A percentile compares a stretch with the other conserved stretches of the same genome.
These are phyloP conservation scores for Chaetomium olivaceum DNA, from an alignment of 2,329 filamentous ascomycete genomes.

Conservation along the genomic window DNA sequence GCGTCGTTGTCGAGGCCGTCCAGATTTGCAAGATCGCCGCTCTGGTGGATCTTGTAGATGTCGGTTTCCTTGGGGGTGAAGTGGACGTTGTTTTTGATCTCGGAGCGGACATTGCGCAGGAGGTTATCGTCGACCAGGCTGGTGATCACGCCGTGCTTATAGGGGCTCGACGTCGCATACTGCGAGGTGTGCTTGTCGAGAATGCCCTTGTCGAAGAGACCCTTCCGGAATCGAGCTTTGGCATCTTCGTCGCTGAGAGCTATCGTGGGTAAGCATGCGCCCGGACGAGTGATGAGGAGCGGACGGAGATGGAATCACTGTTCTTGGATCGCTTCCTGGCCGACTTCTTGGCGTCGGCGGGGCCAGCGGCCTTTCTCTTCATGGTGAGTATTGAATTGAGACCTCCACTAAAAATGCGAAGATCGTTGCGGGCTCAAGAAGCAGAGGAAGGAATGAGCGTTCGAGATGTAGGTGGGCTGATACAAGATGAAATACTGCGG, in stretches of 20 bases:
- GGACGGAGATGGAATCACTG: conserved; percentile 36
- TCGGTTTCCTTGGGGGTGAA: conserved; percentile 99
- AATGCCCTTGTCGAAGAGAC: conserved; percentile 62
- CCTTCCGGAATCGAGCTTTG: conserved; percentile 62
- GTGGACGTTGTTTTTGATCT: conserved; percentile 86
- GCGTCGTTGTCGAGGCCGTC: conserved; percentile 89
- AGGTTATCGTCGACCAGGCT: conserved; percentile 77
- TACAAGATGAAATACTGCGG: conserved; percentile 27
- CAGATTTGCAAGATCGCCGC: conserved; percentile 93
- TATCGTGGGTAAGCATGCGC: conserved; percentile 33
- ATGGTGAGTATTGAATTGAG: conserved; percentile 42
- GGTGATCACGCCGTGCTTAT: conserved; percentile 90
- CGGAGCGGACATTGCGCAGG: conserved; percentile 80
- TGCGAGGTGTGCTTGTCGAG: conserved; percentile 60
- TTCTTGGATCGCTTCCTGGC: conserved; percentile 57
- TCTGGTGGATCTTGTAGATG: conserved; percentile 99
- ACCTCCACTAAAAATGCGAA: conserved; percentile 5
- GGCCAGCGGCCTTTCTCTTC: conserved; percentile 61
- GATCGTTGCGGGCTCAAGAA: conserved; percentile 4
- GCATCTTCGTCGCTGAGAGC: conserved; percentile 53
- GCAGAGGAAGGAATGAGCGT: conserved; percentile 9
- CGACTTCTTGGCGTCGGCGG: conserved; percentile 45
- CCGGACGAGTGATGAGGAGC: not conserved
- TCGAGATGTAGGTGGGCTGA: conserved; percentile 32
- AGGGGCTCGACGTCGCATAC: conserved; percentile 68